phyloP scores from a whole-genome alignment of 345 rosid species.

The Brassica incana region DNA sequence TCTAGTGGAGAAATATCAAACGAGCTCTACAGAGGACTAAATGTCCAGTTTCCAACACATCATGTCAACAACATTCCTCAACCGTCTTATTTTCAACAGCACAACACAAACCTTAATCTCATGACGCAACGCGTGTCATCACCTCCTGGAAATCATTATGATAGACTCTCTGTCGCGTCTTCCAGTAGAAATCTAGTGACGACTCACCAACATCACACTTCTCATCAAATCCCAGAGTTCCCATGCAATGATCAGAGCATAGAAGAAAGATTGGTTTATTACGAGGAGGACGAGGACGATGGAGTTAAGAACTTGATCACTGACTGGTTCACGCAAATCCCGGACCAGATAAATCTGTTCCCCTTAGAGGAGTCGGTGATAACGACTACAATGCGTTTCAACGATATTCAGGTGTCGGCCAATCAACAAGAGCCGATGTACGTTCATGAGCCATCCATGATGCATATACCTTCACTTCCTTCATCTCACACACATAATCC shows the following conservation, averaged over 20 bases:
- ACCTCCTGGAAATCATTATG: not conserved
- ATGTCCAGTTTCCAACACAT: not conserved
- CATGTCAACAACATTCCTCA: conserved; percentile 17
- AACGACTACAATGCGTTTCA: not conserved
- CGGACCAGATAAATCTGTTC: not conserved
- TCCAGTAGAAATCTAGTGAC: not conserved
- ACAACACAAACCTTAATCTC: not conserved
- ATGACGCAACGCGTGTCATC: not conserved
- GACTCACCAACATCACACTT: conserved; percentile 6
- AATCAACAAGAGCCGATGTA: not conserved
- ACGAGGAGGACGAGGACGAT: not conserved
- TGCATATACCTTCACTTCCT: not conserved
- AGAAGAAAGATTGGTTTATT: not conserved
- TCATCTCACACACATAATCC: not conserved
- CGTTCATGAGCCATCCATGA: not conserved
- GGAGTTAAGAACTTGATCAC: not conserved
- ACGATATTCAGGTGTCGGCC: not conserved
- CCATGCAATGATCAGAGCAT: not conserved
- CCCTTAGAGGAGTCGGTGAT: not conserved
- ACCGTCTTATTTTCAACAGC: conserved; percentile 5
- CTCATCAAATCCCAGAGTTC: not conserved
- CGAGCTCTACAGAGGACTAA: not conserved
- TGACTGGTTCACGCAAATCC: not conserved
- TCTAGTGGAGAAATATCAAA: not conserved
- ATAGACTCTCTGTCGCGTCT: not conserved